These are phyloP conservation scores for Lentinula aciculospora DNA, from an alignment of 768 basidiomycete species.

Conservation along the genomic window DNA sequence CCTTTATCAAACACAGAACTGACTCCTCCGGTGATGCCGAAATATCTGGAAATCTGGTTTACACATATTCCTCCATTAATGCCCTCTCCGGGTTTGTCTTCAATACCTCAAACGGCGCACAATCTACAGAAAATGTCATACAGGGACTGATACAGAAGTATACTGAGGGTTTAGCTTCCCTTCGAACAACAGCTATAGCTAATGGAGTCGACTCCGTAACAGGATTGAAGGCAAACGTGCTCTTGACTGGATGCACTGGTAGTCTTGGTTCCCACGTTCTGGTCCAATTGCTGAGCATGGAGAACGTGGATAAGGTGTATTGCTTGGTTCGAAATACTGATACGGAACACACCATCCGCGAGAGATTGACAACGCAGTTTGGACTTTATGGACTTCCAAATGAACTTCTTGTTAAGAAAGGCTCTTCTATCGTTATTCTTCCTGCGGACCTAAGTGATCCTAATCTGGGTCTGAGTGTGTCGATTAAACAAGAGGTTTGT, in stretches of 20 bases:
- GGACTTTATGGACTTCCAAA: not conserved
- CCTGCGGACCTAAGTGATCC: not conserved
- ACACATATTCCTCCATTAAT: not conserved
- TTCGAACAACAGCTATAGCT: not conserved
- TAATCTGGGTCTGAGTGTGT: not conserved
- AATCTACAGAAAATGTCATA: not conserved
- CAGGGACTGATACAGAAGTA: not conserved
- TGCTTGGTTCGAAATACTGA: not conserved
- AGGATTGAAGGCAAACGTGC: not conserved
- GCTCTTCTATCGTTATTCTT: not conserved
- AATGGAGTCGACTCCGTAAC: not conserved
- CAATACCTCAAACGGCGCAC: not conserved
- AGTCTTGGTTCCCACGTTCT: not conserved
- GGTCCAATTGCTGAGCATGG: not conserved
- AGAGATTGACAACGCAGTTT: not conserved
- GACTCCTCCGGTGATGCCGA: not conserved
- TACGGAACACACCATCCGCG: not conserved
- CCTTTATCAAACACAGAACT: not conserved
- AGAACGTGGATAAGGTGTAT: not conserved
- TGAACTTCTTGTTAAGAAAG: not conserved
- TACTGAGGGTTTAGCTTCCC: not conserved
- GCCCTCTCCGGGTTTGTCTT: not conserved
- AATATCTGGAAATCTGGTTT: not conserved
- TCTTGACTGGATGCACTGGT: not conserved
- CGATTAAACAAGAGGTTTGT: not conserved